Base-by-base conservation (phyloP, 805 yeast species). In the Wickerhamomyces chambardii region DNA sequence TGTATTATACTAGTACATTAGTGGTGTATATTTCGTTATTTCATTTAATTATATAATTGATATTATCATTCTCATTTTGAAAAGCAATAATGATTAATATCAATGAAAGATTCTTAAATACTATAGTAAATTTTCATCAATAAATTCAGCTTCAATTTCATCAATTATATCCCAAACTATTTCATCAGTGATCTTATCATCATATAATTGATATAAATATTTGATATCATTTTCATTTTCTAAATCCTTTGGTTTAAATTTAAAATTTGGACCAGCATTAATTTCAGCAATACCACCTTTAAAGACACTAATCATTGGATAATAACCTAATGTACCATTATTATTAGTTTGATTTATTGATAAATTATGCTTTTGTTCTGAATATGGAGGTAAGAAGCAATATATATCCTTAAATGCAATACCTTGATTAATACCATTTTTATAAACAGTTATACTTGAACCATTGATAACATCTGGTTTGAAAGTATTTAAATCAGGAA, bases 301-400 rank as follows among this genome's bases (percentile, higher is more conserved):
- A 52, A 75, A 92, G 18, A 82, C 83, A 36, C 95, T 83, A 25
- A 85, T 67, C 63, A 87, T 84, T 2, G 98, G 97, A 58, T 78
- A 92, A 53, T 92, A 92, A 0, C 97, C 98, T 36, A 86, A 59
- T 30, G 75, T 63, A 1, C 95, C 95, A 52, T 92, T 96, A 53
- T 92, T 94, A 12, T 47, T 73, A 49, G 61, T 43, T 58, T 63
- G 56, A 37, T 56, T 58, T 29, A 55, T 58, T 24, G 6, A 11
- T 30, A 64, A 67, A 41, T 61, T 59, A 36, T 60, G 61, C 31
- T 61, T 62, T 31, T 70, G 57, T 41, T 73, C 78, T 29, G 89
- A 73, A 37, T 78, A 67, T 3, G 95, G 89, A 1, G 97, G 95
- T 33, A 83, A 56, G 49, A 85, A 89, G 18, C 86, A 81, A 42